Evolutionary conservation across 2,329 filamentous ascomycete genomes (phyloP), one percentile per base, ranked within the genome.

Genomic region (Pseudocercospora macadamiae): DNA sequence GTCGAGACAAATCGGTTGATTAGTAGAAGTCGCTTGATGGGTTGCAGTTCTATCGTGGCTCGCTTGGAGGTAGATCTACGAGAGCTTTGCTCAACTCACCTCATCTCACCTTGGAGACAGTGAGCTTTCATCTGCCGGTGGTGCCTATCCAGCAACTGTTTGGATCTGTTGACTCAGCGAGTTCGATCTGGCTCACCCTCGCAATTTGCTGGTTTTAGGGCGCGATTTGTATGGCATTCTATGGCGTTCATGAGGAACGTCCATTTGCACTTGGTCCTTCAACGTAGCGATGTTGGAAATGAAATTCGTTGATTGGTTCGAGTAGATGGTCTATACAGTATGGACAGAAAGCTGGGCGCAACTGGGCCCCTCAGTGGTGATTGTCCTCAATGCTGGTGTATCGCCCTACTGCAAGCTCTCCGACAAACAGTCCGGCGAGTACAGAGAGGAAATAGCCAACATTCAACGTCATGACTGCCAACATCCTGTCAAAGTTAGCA

Each of bases 401-500:
- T 64, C 92, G 84, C 26, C 92, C 91, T 61, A 95, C 83, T 0
- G 85, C 83, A 42, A 97, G 76, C 73, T 95, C 95, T 21, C 93
- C 93, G n/a, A 96, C 71, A 70, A 97, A 97, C 1, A 89, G 84
- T 12, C 89, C 89, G 3, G 80, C 88, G 9, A 96, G 81, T n/a
- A 93, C 83, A 0, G 89, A 92, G 55, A 91, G 75, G 73, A 93
- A 93, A 73, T 95, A 95, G 10, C 90, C 91, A 14, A 93, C 83
- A 68, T 95, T 95, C 79, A 91, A 86, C 1, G 90, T 93, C 91
- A 95, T 96, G 71, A 96, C 89, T 12, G 89, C 90, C 77, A 96
- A 78, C 92, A 96, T 96, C 60, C 92, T 96, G 67, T 34, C 16
- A 28, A 19, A 16, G 72, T 68, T 47, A 70, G 64, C 49, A 36